These are phyloP conservation scores for Phaeosphaeriaceae sp. DNA, from an alignment of 2,329 filamentous ascomycete species.

Conservation along the genomic window DNA sequence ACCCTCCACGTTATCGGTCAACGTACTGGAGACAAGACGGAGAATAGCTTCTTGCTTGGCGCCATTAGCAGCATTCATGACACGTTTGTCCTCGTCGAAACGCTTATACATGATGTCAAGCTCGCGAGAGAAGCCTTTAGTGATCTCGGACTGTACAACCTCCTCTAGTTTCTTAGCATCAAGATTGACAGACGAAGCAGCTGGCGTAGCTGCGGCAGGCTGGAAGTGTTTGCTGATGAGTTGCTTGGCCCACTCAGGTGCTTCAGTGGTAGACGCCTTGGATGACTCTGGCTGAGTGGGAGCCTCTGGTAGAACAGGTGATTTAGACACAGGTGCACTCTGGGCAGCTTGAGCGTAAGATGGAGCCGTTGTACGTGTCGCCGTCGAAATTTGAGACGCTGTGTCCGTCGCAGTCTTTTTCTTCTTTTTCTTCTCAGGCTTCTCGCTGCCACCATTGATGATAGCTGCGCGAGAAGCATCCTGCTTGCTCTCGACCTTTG, in stretches of 20 bases:
- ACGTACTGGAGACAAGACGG: constrained; percentile 69
- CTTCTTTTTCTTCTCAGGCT: constrained; percentile 66
- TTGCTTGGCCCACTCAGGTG: constrained; percentile 47
- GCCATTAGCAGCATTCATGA: constrained; percentile 66
- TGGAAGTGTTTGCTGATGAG: constrained; percentile 40
- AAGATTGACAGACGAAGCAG: constrained; percentile 21
- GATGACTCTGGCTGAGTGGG: constrained; percentile 17
- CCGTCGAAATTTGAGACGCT: constrained; percentile 51
- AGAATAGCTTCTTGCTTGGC: constrained; percentile 74
- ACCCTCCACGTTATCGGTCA: constrained; percentile 75
- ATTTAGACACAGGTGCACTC: constrained; percentile 35
- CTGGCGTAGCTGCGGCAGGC: constrained; percentile 20
- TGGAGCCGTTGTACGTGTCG: constrained; percentile 32
- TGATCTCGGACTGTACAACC: constrained; percentile 56
- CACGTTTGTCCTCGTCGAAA: constrained; percentile 72
- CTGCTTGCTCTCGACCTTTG: constrained; percentile 52
- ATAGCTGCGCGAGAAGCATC: constrained; percentile 49
- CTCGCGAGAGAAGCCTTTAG: constrained; percentile 53
- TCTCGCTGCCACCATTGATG: constrained; percentile 49
- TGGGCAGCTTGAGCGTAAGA: constrained; percentile 54
- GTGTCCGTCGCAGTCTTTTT: constrained; percentile 63
- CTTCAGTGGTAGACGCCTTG: constrained; percentile 29
- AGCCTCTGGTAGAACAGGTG: constrained; percentile 32
- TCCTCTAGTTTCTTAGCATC: constrained; percentile 63
- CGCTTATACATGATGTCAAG: constrained; percentile 64